Evolutionary conservation across 345 rosid species (phyloP).

Genomic region (Rhodamnia rubescens): DNA sequence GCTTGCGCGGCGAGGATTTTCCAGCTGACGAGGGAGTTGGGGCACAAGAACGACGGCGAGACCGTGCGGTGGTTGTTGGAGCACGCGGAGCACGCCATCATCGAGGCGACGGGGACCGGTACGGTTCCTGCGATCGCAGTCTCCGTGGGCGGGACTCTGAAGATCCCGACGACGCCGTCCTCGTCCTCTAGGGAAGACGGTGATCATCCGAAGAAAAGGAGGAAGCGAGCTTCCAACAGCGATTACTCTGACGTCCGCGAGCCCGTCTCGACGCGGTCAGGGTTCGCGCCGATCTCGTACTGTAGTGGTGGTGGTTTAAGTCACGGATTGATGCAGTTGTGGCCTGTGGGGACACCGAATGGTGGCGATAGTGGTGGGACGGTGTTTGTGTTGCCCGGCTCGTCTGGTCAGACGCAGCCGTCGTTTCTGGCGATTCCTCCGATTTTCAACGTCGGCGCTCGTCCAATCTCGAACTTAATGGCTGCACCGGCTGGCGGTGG

Average conservation of each 20-base stretch:
- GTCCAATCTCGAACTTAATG: constrained; percentile 31
- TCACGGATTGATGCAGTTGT: constrained; percentile 35
- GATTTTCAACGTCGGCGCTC: constrained; percentile 19
- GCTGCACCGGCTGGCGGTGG: constrained; percentile 3
- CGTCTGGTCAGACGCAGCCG: constrained; percentile 1
- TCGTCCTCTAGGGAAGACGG: constrained; percentile 10
- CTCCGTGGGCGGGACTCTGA: constrained; percentile 54
- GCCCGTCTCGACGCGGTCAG: constrained; percentile 35
- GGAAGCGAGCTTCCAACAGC: constrained; percentile 35
- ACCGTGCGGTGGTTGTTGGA: constrained; percentile 66
- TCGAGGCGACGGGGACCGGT: constrained; percentile 66
- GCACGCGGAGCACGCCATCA: constrained; percentile 61
- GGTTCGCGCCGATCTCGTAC: constrained; percentile 41
- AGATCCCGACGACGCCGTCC: constrained; percentile 43
- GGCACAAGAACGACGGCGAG: constrained; percentile 75
- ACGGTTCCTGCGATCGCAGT: constrained; percentile 80
- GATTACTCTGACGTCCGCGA: constrained; percentile 1
- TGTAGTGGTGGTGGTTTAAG: neutral
- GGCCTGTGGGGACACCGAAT: constrained; percentile 34
- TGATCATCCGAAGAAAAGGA: constrained; percentile 13
- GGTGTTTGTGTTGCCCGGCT: constrained; percentile 45
- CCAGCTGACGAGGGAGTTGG: constrained; percentile 68
- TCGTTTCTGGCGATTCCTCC: constrained; percentile 9
- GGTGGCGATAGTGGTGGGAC: constrained; percentile 18
- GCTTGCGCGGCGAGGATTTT: constrained; percentile 75